These are phyloP conservation scores for Evansstolkia leycettana DNA, from an alignment of 495 filamentous ascomycete genomes.

Conservation along the genomic window DNA sequence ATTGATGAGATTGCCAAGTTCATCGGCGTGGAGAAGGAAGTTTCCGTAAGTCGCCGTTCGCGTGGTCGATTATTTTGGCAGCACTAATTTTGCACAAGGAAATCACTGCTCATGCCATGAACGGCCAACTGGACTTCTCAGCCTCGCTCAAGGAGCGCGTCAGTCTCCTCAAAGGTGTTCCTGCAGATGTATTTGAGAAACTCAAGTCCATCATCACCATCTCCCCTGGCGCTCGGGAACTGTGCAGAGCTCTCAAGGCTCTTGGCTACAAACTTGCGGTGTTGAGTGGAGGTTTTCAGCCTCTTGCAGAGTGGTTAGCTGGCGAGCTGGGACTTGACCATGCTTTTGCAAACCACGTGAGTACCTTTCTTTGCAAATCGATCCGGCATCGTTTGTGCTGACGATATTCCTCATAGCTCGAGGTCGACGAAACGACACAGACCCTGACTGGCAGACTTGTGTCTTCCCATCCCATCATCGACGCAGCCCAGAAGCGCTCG, in stretches of 20 bases:
- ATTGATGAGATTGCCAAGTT: slow-evolving; percentile 86
- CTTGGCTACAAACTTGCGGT: slow-evolving; percentile 80
- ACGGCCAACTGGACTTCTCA: slow-evolving; percentile 91
- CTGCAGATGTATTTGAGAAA: slow-evolving; percentile 67
- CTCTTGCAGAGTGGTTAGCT: slow-evolving; percentile 76
- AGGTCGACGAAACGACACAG: slow-evolving; percentile 48
- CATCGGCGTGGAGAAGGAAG: slow-evolving; percentile 58
- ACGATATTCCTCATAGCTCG: slow-evolving; percentile 33
- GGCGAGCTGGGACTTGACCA: slow-evolving; percentile 71
- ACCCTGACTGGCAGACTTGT: slow-evolving; percentile 72
- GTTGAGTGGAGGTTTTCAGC: slow-evolving; percentile 82
- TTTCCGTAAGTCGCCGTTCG: slow-evolving; percentile 36
- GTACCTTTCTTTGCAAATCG: slow-evolving; percentile 2
- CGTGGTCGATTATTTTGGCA: no score
- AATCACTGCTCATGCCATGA: slow-evolving; percentile 90
- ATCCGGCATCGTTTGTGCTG: not conserved
- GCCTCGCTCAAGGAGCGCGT: slow-evolving; percentile 68
- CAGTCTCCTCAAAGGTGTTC: slow-evolving; percentile 65
- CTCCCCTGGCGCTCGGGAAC: slow-evolving; percentile 64
- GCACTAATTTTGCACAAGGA: slow-evolving; percentile 25
- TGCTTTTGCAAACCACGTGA: slow-evolving; percentile 71
- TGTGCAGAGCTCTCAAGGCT: slow-evolving; percentile 57
- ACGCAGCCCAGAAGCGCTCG: slow-evolving; percentile 65
- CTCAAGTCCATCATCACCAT: slow-evolving; percentile 61
- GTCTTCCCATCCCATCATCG: slow-evolving; percentile 59